Conservation (phyloP, 2,329 filamentous ascomycete genomes). For the Aspergillus ustus region DNA sequence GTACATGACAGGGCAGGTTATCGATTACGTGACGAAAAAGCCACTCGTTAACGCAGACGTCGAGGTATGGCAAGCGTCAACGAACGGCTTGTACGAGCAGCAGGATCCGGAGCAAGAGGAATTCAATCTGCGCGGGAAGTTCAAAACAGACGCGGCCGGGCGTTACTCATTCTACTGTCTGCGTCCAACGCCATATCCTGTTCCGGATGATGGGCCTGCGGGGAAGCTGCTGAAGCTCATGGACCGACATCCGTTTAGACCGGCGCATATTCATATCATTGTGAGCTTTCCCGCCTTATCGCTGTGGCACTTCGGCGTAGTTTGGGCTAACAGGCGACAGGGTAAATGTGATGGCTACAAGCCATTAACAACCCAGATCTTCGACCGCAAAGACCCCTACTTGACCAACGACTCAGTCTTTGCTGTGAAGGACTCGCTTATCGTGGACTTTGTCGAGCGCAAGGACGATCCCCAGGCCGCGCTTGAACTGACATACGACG, state of each 20-base stretch:
- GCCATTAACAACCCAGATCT: slow-evolving; percentile 77
- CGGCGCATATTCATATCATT: slow-evolving; percentile 68
- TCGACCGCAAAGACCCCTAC: slow-evolving; percentile 69
- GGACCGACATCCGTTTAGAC: slow-evolving; percentile 65
- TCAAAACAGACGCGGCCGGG: slow-evolving; percentile 69
- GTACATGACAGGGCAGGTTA: slow-evolving; percentile 68
- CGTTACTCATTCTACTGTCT: slow-evolving; percentile 67
- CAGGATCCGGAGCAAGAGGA: slow-evolving; percentile 73
- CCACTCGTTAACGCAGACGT: slow-evolving; percentile 69
- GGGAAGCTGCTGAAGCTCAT: slow-evolving; percentile 62
- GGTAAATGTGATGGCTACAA: slow-evolving; percentile 64
- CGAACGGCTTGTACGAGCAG: slow-evolving; percentile 74
- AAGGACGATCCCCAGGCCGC: slow-evolving; percentile 57
- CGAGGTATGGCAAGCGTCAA: slow-evolving; percentile 80
- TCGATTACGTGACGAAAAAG: slow-evolving; percentile 63
- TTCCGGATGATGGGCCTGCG: slow-evolving; percentile 62
- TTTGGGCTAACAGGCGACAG: slow-evolving; percentile 22
- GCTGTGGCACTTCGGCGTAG: slow-evolving; percentile 26
- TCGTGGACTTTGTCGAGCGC: slow-evolving; percentile 61
- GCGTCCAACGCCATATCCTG: slow-evolving; percentile 62
- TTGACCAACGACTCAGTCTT: slow-evolving; percentile 64
- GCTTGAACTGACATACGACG: slow-evolving; percentile 59
- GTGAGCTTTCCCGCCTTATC: slow-evolving; percentile 40
- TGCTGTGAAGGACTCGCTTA: slow-evolving; percentile 62
- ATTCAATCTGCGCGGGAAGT: slow-evolving; percentile 74